Percentiles rank a stretch among this genome's conserved stretches.
Evolutionary conservation across 2,329 filamentous ascomycete genomes (phyloP).

Genomic region (Aspergillus tubingensis): DNA sequence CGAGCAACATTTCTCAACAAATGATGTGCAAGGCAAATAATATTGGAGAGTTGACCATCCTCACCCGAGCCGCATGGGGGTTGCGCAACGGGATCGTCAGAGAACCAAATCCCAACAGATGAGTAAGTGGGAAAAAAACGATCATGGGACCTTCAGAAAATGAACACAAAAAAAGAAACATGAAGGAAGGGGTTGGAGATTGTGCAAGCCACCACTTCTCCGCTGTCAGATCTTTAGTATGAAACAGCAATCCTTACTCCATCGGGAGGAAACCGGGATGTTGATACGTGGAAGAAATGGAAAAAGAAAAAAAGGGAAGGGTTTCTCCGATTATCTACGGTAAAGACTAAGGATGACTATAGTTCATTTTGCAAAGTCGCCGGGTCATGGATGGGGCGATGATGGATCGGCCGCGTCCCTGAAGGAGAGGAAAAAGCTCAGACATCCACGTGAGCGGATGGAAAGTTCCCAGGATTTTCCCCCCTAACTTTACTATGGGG

Average conservation of each 20-base stretch:
- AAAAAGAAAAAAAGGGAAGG: no score
- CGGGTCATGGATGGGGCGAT: background rate
- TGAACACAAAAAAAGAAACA: conserved; percentile 8
- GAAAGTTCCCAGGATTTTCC: no score
- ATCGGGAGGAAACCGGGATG: background rate
- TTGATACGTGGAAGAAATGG: background rate
- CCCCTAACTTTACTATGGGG: background rate
- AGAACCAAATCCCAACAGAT: conserved; percentile 8
- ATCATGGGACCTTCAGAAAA: conserved; percentile 32
- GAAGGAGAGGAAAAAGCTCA: conserved; percentile 12
- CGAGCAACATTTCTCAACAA: background rate
- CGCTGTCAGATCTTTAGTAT: conserved; percentile 27
- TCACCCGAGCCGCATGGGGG: background rate
- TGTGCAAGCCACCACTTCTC: conserved; percentile 11
- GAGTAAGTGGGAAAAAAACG: conserved; percentile 8
- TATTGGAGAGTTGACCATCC: background rate
- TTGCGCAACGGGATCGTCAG: background rate
- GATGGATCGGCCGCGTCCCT: conserved; percentile 6
- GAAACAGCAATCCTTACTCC: conserved; percentile 8
- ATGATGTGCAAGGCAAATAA: background rate
- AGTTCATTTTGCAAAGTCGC: background rate
- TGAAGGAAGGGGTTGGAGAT: background rate
- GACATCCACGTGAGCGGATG: conserved; percentile 14
- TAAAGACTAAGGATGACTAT: background rate
- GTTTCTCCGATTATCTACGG: no score